Evolutionary conservation across 2,329 filamentous ascomycete species (phyloP).

Genomic region (Waltergamsia citrina): DNA sequence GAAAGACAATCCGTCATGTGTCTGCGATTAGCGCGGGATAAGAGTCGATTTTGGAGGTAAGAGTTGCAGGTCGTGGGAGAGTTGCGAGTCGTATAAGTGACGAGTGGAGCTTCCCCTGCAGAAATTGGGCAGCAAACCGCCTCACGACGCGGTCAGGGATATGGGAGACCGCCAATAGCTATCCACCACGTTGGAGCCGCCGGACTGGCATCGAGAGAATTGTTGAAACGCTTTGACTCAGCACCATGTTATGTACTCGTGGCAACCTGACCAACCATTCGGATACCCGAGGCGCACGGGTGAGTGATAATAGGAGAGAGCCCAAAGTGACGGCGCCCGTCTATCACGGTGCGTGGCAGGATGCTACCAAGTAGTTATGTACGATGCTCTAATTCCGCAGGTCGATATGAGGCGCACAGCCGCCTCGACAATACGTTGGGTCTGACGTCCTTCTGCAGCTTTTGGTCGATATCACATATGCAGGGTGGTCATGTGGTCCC

Average conservation of each 20-base stretch:
- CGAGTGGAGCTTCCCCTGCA: slow-evolving; percentile 10
- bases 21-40: background rate
- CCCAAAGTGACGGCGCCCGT: too few species aligned
- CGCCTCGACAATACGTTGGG: background rate
- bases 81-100: background rate
- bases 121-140: slow-evolving; percentile 12
- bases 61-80: background rate
- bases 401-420: background rate
- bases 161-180: slow-evolving; percentile 2
- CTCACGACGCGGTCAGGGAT: slow-evolving; percentile 2
- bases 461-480: too few species aligned
- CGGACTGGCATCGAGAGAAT: background rate
- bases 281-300: too few species aligned
- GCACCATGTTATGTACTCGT: background rate
- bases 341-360: too few species aligned
- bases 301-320: too few species aligned
- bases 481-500: too few species aligned
- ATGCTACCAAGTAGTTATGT: too few species aligned
- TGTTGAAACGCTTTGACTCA: slow-evolving; percentile 1
- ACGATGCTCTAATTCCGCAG: too few species aligned
- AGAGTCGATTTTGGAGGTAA: slow-evolving; percentile 1
- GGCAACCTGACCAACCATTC: too few species aligned
- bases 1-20: background rate
- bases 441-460: too few species aligned
- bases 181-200: slow-evolving; percentile 4